Conservation (phyloP, 2,329 filamentous ascomycete species). For the Epichloe hybrida region DNA sequence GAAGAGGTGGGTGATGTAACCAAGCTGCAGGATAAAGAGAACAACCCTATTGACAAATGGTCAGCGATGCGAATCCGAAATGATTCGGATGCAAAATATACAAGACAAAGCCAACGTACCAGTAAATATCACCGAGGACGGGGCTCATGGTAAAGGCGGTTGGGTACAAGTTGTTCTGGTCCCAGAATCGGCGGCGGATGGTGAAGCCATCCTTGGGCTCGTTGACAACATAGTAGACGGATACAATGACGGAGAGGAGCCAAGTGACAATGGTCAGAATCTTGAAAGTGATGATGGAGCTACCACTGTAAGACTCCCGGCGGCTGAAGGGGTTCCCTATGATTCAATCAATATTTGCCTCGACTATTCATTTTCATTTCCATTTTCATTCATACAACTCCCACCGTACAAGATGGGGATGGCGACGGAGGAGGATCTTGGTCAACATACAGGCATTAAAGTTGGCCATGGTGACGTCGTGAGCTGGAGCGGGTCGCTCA, state of each 20-base stretch:
- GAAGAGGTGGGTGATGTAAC: slow-evolving; percentile 67
- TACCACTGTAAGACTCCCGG: slow-evolving; percentile 49
- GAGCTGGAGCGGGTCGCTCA: neutral
- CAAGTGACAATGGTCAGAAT: slow-evolving; percentile 61
- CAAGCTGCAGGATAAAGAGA: slow-evolving; percentile 61
- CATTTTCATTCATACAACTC: no score
- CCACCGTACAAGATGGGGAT: no score
- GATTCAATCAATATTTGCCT: neutral
- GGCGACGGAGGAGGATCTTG: no score
- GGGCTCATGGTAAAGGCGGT: slow-evolving; percentile 68
- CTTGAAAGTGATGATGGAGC: slow-evolving; percentile 59
- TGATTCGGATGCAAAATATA: neutral
- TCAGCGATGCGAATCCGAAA: neutral
- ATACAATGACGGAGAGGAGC: slow-evolving; percentile 57
- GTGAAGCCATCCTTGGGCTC: slow-evolving; percentile 47
- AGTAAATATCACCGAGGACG: slow-evolving; percentile 57
- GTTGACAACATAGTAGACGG: slow-evolving; percentile 61
- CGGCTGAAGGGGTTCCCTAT: slow-evolving; percentile 65
- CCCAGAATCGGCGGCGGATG: slow-evolving; percentile 56
- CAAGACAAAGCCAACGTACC: slow-evolving; percentile 31
- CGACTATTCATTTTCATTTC: neutral
- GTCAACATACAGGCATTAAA: slow-evolving; percentile 6
- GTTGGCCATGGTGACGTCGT: slow-evolving; percentile 7
- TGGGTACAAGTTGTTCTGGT: slow-evolving; percentile 50
- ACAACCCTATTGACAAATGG: slow-evolving; percentile 39